Percentiles rank a stretch among this genome's conserved stretches.
These are phyloP conservation scores for Cardamine chenopodiifolia DNA, from an alignment of 345 rosid genomes.

Conservation along the genomic window DNA sequence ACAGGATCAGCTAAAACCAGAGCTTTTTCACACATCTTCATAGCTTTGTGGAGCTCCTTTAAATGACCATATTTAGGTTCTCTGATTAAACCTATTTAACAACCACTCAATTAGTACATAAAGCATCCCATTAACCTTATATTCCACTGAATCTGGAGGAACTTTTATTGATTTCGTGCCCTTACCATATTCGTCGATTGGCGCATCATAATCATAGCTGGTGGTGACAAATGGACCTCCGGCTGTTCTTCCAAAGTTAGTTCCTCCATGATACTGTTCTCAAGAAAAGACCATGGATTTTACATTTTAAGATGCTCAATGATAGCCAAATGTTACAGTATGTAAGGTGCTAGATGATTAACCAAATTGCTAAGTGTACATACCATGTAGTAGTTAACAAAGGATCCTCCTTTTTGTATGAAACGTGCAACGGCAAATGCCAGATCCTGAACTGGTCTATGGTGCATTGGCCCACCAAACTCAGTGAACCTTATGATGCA, in stretches of 20 bases:
- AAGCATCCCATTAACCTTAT: not conserved
- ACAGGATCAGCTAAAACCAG: slow-evolving; percentile 83
- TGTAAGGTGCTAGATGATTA: slow-evolving; percentile 11
- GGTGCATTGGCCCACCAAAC: slow-evolving; percentile 91
- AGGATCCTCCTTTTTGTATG: slow-evolving; percentile 97
- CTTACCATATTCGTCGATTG: slow-evolving; percentile 96
- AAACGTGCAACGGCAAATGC: slow-evolving; percentile 95
- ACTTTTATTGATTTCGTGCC: not conserved
- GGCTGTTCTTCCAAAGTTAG: slow-evolving; percentile 96
- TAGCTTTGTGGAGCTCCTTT: slow-evolving; percentile 91
- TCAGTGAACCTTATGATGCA: slow-evolving; percentile 73
- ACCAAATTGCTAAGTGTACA: slow-evolving; percentile 5
- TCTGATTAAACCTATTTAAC: slow-evolving; percentile 73
- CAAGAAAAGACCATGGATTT: slow-evolving; percentile 21
- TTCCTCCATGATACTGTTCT: slow-evolving; percentile 96
- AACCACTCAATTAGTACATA: slow-evolving; percentile 30
- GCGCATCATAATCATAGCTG: slow-evolving; percentile 98
- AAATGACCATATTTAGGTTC: slow-evolving; percentile 97
- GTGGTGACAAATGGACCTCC: slow-evolving; percentile 98
- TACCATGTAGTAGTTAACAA: slow-evolving; percentile 97
- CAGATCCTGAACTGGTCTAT: slow-evolving; percentile 96
- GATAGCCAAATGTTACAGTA: not conserved
- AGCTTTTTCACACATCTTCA: slow-evolving; percentile 93
- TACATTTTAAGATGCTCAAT: not conserved
- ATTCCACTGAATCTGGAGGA: not conserved